phyloP scores from a whole-genome alignment of 2,329 filamentous ascomycete species.

The Achaetomium macrosporum region DNA sequence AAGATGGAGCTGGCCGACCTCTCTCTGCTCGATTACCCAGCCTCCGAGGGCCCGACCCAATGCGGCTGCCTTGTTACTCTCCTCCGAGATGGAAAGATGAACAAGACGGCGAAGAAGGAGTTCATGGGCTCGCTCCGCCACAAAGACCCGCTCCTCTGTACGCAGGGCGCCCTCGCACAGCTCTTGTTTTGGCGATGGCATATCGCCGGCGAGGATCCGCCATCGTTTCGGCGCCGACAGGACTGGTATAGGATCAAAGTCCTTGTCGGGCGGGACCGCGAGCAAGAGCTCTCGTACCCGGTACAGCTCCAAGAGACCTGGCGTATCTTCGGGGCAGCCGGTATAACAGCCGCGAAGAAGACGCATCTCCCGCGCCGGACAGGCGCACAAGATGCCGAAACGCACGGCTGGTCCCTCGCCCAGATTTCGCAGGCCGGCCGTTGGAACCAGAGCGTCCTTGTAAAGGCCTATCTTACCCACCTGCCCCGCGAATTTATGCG shows the following conservation, averaged over 20 bases:
- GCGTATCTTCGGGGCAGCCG: neutral
- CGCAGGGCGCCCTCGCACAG: neutral
- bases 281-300: constrained; percentile 10
- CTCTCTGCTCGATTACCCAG: neutral
- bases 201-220: constrained; percentile 4
- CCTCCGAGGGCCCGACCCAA: neutral
- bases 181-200: constrained; percentile 1
- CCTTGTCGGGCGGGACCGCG: constrained; percentile 3
- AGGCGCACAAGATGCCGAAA: neutral
- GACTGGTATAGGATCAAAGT: constrained; percentile 11
- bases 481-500: neutral
- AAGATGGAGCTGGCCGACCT: neutral
- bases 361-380: neutral
- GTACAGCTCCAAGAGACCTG: neutral
- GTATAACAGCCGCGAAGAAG: neutral
- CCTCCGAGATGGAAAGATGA: neutral
- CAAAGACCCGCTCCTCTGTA: neutral
- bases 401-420: neutral
- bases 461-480: constrained; percentile 1
- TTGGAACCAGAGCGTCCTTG: constrained; percentile 6
- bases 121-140: constrained; percentile 1
- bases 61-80: neutral
- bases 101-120: constrained; percentile 1
- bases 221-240: constrained; percentile 5
- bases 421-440: constrained; percentile 2